Evolutionary conservation across 2,329 filamentous ascomycete genomes (phyloP).

Genomic region (Xylaria sp.): DNA sequence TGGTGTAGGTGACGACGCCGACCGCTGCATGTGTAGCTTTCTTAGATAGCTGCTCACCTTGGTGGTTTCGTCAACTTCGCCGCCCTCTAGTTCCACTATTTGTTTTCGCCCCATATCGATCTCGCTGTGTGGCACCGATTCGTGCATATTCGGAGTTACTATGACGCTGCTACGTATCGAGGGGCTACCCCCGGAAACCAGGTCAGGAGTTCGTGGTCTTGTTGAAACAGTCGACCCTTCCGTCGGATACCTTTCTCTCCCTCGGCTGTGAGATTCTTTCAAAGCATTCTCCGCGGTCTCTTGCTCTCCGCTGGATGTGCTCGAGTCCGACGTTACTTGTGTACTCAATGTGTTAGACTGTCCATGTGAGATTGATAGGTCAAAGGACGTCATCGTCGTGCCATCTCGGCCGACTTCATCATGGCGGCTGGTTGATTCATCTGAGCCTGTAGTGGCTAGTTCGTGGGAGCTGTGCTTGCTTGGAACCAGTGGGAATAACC

Average conservation of each 20-base stretch:
- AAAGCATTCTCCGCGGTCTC: constrained; percentile 16
- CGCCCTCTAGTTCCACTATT: constrained; percentile 26
- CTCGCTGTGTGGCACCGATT: constrained; percentile 20
- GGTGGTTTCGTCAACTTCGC: constrained; percentile 20
- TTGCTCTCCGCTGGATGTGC: constrained; percentile 8
- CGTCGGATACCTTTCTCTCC: constrained; percentile 12
- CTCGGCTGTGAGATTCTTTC: constrained; percentile 12
- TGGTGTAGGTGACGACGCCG: constrained; percentile 24
- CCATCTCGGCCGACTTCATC: not conserved
- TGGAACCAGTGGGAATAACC: constrained; percentile 35
- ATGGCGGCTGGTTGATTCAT: not conserved
- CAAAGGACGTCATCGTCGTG: constrained; percentile 8
- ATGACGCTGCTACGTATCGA: constrained; percentile 40
- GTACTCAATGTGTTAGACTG: constrained; percentile 10
- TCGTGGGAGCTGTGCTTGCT: not conserved
- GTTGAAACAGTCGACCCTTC: constrained; percentile 28
- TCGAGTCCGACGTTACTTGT: constrained; percentile 20
- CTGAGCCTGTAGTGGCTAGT: not conserved
- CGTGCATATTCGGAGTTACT: constrained; percentile 37
- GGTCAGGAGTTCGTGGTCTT: constrained; percentile 39
- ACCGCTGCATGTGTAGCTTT: constrained; percentile 20
- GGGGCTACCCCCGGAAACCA: constrained; percentile 34
- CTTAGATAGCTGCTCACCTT: constrained; percentile 17
- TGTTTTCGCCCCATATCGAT: constrained; percentile 19
- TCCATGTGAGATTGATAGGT: constrained; percentile 17